Conservation (phyloP, 805 yeast species). For the Candida taoyuanica region DNA sequence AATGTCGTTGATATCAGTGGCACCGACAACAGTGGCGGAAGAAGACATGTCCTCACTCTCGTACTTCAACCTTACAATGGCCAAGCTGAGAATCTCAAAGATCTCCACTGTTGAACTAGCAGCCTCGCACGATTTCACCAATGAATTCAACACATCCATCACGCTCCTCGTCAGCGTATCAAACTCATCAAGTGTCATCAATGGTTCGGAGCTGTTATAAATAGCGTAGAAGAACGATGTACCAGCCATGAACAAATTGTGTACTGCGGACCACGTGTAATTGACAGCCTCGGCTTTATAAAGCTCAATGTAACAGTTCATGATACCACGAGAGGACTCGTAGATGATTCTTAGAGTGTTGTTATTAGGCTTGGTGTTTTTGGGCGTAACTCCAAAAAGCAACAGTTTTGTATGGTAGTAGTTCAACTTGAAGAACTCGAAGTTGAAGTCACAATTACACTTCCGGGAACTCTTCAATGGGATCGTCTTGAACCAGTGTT, state of each 20-base stretch:
- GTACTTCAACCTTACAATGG: slow-evolving; percentile 56
- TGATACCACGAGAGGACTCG: slow-evolving; percentile 62
- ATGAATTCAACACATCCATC: slow-evolving; percentile 51
- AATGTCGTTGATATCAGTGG: slow-evolving; percentile 20
- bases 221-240: slow-evolving; percentile 76
- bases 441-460: slow-evolving; percentile 72
- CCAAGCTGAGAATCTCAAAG: slow-evolving; percentile 67
- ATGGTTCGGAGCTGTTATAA: slow-evolving; percentile 58
- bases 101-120: slow-evolving; percentile 68
- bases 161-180: slow-evolving; percentile 47
- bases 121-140: slow-evolving; percentile 72
- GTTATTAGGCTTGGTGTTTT: slow-evolving; percentile 47
- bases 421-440: slow-evolving; percentile 66
- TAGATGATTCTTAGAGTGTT: slow-evolving; percentile 54
- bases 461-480: slow-evolving; percentile 52
- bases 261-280: slow-evolving; percentile 92
- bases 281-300: slow-evolving; percentile 56
- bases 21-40: slow-evolving; percentile 1
- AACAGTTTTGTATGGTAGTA: slow-evolving; percentile 70
- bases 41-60: slow-evolving; percentile 10
- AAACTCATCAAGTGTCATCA: slow-evolving; percentile 42
- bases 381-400: slow-evolving; percentile 76
- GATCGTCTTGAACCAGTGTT: slow-evolving; percentile 52
- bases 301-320: slow-evolving; percentile 56
- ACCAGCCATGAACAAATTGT: slow-evolving; percentile 84